phyloP scores from a whole-genome alignment of 1,284 basidiomycete species.

The Tilletia horrida region DNA sequence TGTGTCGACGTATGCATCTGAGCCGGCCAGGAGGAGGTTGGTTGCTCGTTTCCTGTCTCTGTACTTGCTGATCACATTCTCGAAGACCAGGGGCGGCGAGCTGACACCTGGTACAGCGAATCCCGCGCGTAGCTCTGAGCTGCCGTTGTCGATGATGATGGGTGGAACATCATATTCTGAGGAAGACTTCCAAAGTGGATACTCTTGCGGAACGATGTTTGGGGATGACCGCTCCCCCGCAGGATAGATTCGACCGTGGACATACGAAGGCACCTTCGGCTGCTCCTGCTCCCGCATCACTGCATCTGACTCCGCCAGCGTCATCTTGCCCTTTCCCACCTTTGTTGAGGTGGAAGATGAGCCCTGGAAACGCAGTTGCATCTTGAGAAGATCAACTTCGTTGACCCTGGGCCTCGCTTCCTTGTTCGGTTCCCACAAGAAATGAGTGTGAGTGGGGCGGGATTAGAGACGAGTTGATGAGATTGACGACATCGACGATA shows the following conservation, averaged over 20 bases:
- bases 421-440: too few relatives aligned
- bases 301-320: too few relatives aligned
- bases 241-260: slow-evolving; percentile 5
- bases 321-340: too few relatives aligned
- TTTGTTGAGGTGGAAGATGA: too few relatives aligned
- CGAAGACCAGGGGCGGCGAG: slow-evolving; percentile 37
- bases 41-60: slow-evolving; percentile 44
- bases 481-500: too few relatives aligned
- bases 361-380: too few relatives aligned
- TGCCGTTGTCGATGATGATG: slow-evolving; percentile 90
- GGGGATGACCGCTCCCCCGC: slow-evolving; percentile 1
- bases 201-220: not conserved
- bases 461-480: too few relatives aligned
- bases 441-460: too few relatives aligned
- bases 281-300: too few relatives aligned
- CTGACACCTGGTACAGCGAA: slow-evolving; percentile 61
- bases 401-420: too few relatives aligned
- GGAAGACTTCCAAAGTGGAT: not conserved
- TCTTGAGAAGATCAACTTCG: too few relatives aligned
- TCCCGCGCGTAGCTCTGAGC: slow-evolving; percentile 82
- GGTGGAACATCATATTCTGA: slow-evolving; percentile 43
- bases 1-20: slow-evolving; percentile 48
- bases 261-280: not conserved
- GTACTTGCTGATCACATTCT: slow-evolving; percentile 48
- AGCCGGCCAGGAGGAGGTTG: slow-evolving; percentile 47